Evolutionary conservation across 2,329 filamentous ascomycete species (phyloP).

Genomic region (Cytospora schulzeri): DNA sequence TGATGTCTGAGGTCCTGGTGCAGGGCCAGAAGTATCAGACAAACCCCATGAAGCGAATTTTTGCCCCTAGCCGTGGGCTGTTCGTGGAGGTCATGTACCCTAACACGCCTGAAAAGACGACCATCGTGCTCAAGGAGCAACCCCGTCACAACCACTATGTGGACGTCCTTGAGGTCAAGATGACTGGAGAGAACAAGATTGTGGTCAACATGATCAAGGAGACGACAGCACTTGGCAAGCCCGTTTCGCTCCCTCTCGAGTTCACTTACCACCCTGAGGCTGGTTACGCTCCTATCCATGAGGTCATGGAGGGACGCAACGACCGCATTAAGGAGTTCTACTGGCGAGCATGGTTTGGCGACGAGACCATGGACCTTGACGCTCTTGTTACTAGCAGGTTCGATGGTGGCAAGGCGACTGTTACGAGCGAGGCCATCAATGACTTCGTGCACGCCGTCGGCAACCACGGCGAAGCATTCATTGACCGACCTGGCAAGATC

Average conservation of each 20-base stretch:
- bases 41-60: slow-evolving; percentile 91
- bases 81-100: slow-evolving; percentile 86
- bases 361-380: slow-evolving; percentile 81
- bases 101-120: slow-evolving; percentile 79
- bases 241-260: slow-evolving; percentile 80
- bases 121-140: slow-evolving; percentile 85
- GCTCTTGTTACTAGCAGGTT: slow-evolving; percentile 84
- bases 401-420: slow-evolving; percentile 82
- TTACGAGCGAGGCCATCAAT: slow-evolving; percentile 91
- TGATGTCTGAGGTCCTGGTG: slow-evolving; percentile 89
- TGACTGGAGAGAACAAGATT: slow-evolving; percentile 77
- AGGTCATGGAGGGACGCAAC: slow-evolving; percentile 94
- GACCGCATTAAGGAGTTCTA: slow-evolving; percentile 99
- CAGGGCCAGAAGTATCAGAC: slow-evolving; percentile 97
- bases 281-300: slow-evolving; percentile 94
- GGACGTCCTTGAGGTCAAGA: slow-evolving; percentile 83
- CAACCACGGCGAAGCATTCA: slow-evolving; percentile 96
- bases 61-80: slow-evolving; percentile 82
- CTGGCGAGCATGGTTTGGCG: slow-evolving; percentile 95
- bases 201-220: slow-evolving; percentile 90
- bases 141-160: slow-evolving; percentile 82
- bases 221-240: slow-evolving; percentile 79
- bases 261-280: slow-evolving; percentile 95
- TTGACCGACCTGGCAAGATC: slow-evolving; percentile 90
- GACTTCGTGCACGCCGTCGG: slow-evolving; percentile 99